Evolutionary conservation across 2,329 filamentous ascomycete genomes (phyloP), one percentile per base, ranked within the genome.

Genomic region (Cladosporium colombiae): DNA sequence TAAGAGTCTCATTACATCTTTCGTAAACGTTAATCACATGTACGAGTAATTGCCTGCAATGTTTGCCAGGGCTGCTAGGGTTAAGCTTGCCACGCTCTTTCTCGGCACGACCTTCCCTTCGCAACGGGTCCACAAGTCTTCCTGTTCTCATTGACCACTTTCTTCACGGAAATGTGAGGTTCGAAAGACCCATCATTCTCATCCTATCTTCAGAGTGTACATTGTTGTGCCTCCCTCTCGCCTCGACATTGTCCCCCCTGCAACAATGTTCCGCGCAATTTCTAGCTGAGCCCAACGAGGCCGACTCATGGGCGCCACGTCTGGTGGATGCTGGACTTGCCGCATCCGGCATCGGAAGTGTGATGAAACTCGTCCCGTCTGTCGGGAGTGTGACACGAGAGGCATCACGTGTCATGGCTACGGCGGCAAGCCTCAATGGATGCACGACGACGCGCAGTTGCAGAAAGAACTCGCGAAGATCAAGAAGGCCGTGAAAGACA

Each of bases 281-380:
- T 46, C 40, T 46, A n/a, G 40, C 40, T 46, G 40, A 46, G 40
- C 40, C n/a, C 23, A n/a, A 29, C 27, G 27, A 29, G 40, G 40
- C 40, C 40, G 40, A 46, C 40, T 46, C 40, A 46, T 46, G 40
- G 40, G 40, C 40, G n/a, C 40, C 40, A 21, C 40, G n/a, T 21
- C 40, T 21, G 40, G 49, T 33, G 52, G 52, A 56, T 56, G 52
- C 52, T 56, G 52, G 52, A 56, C 52, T 56, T 56, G 52, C 52
- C 52, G 52, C 29, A 33, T 56, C 52, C 25, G 52, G 52, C 52
- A 56, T 33, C 25, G 29, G 52, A 56, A 56, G 29, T 56, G 52
- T 6, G 52, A 56, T 21, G 52, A 35, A 35, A 56, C 52, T 21
- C 52, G 29, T 13, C 52, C 52, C 18, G 52, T 31, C 18, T 56